These are phyloP conservation scores for Dendrothele bispora DNA, from an alignment of 768 basidiomycete species.

Conservation along the genomic window DNA sequence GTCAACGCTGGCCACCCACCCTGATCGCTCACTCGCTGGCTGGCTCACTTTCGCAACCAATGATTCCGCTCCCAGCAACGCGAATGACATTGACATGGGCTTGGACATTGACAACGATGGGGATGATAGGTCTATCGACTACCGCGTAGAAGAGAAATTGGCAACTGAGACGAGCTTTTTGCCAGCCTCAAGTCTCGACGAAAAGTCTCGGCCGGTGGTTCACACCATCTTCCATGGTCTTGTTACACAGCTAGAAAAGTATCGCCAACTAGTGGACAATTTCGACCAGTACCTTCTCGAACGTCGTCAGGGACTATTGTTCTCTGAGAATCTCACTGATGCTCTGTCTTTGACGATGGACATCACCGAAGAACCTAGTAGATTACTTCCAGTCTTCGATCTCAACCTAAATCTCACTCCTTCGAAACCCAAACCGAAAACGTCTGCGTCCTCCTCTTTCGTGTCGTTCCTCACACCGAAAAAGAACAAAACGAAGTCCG, in stretches of 20 bases:
- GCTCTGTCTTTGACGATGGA: constrained; percentile 78
- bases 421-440: constrained; percentile 49
- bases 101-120: constrained; percentile 46
- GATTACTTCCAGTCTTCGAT: constrained; percentile 25
- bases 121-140: constrained; percentile 84
- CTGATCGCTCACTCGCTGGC: constrained; percentile 81
- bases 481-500: constrained; percentile 52
- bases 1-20: constrained; percentile 79
- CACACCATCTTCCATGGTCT: constrained; percentile 81
- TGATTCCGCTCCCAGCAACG: constrained; percentile 30
- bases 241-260: constrained; percentile 77
- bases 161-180: constrained; percentile 55
- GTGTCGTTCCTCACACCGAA: constrained; percentile 81
- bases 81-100: constrained; percentile 15
- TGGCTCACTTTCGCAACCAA: constrained; percentile 77
- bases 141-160: constrained; percentile 64
- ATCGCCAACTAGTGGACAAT: constrained; percentile 68
- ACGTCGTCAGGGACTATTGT: constrained; percentile 84
- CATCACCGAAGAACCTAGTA: constrained; percentile 46
- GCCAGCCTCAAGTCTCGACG: constrained; percentile 70
- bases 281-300: constrained; percentile 87
- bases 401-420: constrained; percentile 26
- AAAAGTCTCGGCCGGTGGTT: constrained; percentile 72
- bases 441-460: constrained; percentile 57
- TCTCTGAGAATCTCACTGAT: constrained; percentile 90